These are phyloP conservation scores for Heterobasidion irregulare DNA, from an alignment of 1,284 basidiomycete species.

Conservation along the genomic window DNA sequence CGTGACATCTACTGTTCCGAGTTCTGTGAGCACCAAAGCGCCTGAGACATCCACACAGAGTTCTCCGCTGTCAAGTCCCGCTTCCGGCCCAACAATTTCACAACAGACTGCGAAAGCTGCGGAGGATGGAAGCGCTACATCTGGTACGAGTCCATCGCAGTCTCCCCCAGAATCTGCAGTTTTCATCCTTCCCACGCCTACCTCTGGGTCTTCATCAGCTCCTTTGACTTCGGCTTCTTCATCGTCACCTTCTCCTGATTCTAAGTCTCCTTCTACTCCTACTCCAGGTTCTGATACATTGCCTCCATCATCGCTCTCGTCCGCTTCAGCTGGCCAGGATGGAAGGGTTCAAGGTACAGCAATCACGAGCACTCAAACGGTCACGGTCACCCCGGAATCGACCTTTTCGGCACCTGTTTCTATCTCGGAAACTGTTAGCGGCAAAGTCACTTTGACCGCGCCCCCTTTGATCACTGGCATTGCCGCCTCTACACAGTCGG, in stretches of 20 bases:
- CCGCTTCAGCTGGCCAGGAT: background rate
- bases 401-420: conserved; percentile 35
- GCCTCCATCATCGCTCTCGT: conserved; percentile 2
- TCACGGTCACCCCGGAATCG: conserved; percentile 33
- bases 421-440: conserved; percentile 30
- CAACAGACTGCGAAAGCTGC: background rate
- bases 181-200: background rate
- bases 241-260: background rate
- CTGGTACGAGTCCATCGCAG: background rate
- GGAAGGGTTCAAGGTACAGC: conserved; percentile 1
- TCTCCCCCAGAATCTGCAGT: background rate
- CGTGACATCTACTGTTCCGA: background rate
- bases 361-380: conserved; percentile 27
- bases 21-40: too few relatives aligned
- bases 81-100: background rate
- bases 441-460: conserved; percentile 25
- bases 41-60: too few relatives aligned
- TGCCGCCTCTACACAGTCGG: conserved; percentile 32
- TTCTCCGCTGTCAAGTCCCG: background rate
- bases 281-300: conserved; percentile 2
- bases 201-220: background rate
- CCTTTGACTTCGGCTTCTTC: background rate
- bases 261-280: conserved; percentile 2
- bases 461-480: conserved; percentile 38
- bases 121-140: background rate